Percentiles rank a stretch among this genome's conserved stretches.
Evolutionary conservation across 2,329 filamentous ascomycete genomes (phyloP).

Genomic region (Albophoma yamanashiensis): DNA sequence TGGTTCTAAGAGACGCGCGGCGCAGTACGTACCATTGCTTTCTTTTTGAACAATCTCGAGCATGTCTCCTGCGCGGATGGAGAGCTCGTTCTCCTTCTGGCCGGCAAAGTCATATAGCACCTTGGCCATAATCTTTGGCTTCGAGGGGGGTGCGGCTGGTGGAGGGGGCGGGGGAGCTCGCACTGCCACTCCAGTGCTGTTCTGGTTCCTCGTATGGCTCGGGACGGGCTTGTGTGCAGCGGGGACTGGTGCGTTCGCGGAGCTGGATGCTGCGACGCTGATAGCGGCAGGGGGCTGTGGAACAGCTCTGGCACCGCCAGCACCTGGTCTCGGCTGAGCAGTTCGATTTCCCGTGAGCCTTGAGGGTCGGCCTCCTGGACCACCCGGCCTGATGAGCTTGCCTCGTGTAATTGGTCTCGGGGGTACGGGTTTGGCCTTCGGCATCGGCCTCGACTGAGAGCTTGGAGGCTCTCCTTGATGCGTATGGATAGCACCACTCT

Average conservation of each 20-base stretch:
- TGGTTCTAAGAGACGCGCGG: background rate
- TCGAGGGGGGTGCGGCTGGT: conserved; percentile 49
- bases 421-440: conserved; percentile 75
- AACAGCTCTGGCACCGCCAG: conserved; percentile 16
- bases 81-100: conserved; percentile 75
- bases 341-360: conserved; percentile 48
- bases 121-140: conserved; percentile 69
- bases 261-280: background rate
- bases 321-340: conserved; percentile 31
- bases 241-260: conserved; percentile 2
- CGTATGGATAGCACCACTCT: conserved; percentile 85
- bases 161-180: conserved; percentile 56
- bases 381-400: conserved; percentile 83
- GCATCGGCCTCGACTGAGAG: conserved; percentile 74
- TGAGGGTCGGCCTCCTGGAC: conserved; percentile 71
- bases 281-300: conserved; percentile 23
- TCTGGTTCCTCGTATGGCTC: conserved; percentile 45
- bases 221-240: conserved; percentile 21
- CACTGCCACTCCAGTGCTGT: conserved; percentile 36
- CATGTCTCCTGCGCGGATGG: conserved; percentile 67
- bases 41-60: conserved; percentile 91
- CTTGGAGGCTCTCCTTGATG: conserved; percentile 72
- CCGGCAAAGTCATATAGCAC: conserved; percentile 88
- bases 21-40: conserved; percentile 63
- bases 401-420: conserved; percentile 87